phyloP scores from a whole-genome alignment of 495 filamentous ascomycete genomes.

The Xylaria bambusicola region DNA sequence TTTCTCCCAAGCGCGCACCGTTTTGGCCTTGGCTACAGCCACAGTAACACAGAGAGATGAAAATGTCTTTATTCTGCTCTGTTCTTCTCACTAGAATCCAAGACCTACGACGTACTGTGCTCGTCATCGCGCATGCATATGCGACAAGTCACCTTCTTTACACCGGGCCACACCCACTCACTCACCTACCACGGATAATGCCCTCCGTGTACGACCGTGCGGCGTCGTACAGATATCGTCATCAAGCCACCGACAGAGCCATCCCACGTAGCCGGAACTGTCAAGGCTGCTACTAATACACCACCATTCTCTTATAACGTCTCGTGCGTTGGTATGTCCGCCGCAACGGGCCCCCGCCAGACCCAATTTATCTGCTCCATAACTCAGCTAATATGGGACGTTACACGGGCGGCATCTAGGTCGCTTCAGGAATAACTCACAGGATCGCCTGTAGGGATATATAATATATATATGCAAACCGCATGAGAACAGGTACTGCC shows the following conservation, averaged over 20 bases:
- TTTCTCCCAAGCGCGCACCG: background rate
- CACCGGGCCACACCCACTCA: background rate
- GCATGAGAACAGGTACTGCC: no score
- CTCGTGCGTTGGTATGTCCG: no score
- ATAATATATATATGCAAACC: no score
- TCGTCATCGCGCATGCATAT: conserved; percentile 20
- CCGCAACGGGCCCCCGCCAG: background rate
- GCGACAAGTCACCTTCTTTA: no score
- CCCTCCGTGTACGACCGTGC: background rate
- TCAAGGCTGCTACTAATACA: no score
- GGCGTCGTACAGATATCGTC: no score
- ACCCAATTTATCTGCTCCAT: background rate
- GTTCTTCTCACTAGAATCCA: background rate
- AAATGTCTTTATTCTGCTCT: no score
- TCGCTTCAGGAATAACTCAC: background rate
- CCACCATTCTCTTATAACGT: no score
- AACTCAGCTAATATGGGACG: background rate
- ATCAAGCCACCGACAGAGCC: no score
- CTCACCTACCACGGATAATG: background rate
- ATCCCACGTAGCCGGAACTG: no score
- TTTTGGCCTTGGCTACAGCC: conserved; percentile 10
- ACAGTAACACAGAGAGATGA: no score
- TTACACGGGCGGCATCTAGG: background rate
- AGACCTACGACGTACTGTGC: background rate
- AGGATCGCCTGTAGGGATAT: no score